Evolutionary conservation across 257 asterid species (phyloP), one percentile per base, ranked within the genome.

Genomic region (Datura wrightii): DNA sequence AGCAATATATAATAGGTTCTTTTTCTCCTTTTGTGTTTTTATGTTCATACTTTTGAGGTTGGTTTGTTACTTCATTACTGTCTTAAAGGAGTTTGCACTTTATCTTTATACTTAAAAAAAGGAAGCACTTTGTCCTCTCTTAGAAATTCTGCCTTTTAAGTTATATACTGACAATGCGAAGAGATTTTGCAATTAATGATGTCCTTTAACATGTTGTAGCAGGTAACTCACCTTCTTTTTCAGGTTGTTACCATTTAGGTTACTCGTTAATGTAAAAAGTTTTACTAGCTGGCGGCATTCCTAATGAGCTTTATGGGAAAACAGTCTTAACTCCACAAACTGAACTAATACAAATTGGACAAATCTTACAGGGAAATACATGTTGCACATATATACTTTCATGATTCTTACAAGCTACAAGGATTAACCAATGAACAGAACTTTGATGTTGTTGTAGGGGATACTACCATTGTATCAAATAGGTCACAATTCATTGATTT

Each of bases 401-500:
- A 72, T 74, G 60, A 74, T 74, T 74, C 59, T 11, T 46, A 48
- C 41, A 71, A 48, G 46, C 41, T 52, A 34, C 31, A 24, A 50
- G 58, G 24, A 19, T 2, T 67, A 52, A 58, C 41, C n/a, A n/a
- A 74, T 58, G 48, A 56, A 54, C 84, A 88, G 87, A 84, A 60
- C 44, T 84, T 18, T 83, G 86, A 84, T 82, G 91, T 24, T 36
- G 86, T 41, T 39, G 89, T 85, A 7, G 97, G 95, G 74, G 94
- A 93, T 62, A 86, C 84, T 10, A 89, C 97, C 1, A 91, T 93
- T 5, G 70, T 86, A 13, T 88, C 89, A 6, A 92, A 89, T 44
- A 87, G 97, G 70, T 90, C 97, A 9, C 83, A 36, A 24, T 90
- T 78, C 58, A 90, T 90, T 0, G 94, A 93, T 79, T 93, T 92